These are phyloP conservation scores for Eimeria tenella DNA, from an alignment of 169 alveolate species.

Conservation along the genomic window DNA sequence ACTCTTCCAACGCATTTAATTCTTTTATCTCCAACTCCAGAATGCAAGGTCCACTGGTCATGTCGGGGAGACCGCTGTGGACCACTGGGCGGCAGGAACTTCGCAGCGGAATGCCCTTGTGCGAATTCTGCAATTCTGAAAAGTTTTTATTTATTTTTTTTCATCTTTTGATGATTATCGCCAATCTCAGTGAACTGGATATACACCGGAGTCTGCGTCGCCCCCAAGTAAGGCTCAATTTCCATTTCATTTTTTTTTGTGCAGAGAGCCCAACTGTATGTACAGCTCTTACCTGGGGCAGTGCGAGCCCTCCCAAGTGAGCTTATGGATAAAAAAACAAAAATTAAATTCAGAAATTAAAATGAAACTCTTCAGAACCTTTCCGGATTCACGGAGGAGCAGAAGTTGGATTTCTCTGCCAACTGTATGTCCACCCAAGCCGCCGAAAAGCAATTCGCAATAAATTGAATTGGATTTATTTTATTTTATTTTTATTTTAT, in stretches of 20 bases:
- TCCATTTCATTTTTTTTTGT: too few relatives aligned
- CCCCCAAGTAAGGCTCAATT: constrained; percentile 33
- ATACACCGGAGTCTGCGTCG: constrained; percentile 59
- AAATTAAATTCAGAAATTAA: neutral
- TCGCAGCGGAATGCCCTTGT: constrained; percentile 58
- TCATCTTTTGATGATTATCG: neutral
- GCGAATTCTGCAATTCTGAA: neutral
- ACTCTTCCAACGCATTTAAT: too few relatives aligned
- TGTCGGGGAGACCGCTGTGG: constrained; percentile 55
- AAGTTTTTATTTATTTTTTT: neutral
- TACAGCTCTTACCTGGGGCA: constrained; percentile 51
- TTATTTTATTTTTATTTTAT: neutral
- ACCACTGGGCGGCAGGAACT: constrained; percentile 54
- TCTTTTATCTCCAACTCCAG: neutral
- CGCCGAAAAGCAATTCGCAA: neutral
- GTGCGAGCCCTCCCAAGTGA: constrained; percentile 55
- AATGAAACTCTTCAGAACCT: constrained; percentile 26
- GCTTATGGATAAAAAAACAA: neutral
- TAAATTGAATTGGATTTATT: neutral
- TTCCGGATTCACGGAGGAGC: constrained; percentile 46
- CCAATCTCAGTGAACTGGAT: constrained; percentile 36
- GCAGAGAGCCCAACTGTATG: too few relatives aligned
- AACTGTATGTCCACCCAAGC: constrained; percentile 12
- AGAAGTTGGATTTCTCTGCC: constrained; percentile 41
- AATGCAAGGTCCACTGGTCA: constrained; percentile 64